Percentiles rank a stretch among this genome's conserved stretches.
Evolutionary conservation across 1,284 basidiomycete species (phyloP).

Genomic region (Rhizoctonia solani): DNA sequence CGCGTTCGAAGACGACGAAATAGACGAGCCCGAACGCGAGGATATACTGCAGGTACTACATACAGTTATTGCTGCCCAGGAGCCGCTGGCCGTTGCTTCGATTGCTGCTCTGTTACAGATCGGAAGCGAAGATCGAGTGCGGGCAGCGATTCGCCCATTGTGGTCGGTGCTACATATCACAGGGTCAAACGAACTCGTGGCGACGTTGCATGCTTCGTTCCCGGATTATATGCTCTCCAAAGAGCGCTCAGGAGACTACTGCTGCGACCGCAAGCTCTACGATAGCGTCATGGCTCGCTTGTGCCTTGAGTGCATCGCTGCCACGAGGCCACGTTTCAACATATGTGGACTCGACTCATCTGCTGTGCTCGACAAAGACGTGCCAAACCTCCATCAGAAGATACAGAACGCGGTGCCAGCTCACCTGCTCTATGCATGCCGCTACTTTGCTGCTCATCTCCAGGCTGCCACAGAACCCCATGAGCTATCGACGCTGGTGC

Average conservation of each 20-base stretch:
- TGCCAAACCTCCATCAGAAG: neutral
- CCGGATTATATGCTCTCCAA: neutral
- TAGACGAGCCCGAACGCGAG: neutral
- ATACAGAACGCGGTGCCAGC: neutral
- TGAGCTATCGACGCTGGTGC: neutral
- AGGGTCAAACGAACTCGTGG: neutral
- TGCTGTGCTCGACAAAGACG: neutral
- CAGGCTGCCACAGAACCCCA: neutral
- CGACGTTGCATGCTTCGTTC: constrained; percentile 5
- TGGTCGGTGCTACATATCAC: constrained; percentile 5
- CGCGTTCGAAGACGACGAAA: neutral
- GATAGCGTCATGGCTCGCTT: neutral
- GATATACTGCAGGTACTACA: neutral
- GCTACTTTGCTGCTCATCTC: neutral
- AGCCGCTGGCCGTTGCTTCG: neutral
- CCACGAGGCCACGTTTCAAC: neutral
- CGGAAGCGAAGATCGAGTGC: neutral
- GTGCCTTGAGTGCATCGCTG: neutral
- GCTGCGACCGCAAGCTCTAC: neutral
- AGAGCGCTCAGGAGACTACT: neutral
- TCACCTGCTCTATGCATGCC: neutral
- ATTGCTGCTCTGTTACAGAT: neutral
- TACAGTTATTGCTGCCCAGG: neutral
- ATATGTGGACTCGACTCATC: neutral
- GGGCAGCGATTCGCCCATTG: neutral